These are phyloP conservation scores for Cephalotrichum gorgonifer DNA, from an alignment of 2,329 filamentous ascomycete genomes.

Conservation along the genomic window DNA sequence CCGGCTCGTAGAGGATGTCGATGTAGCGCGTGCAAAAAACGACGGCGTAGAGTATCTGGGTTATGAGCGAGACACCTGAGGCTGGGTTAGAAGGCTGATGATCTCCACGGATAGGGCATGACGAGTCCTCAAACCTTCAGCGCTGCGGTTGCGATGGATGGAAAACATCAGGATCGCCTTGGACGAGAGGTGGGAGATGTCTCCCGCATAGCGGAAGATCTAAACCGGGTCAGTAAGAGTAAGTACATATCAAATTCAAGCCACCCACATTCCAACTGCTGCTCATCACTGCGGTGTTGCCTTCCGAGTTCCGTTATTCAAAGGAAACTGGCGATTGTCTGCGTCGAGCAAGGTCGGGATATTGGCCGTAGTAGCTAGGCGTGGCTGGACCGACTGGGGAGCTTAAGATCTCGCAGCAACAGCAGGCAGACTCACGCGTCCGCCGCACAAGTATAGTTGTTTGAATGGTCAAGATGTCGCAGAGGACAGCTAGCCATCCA, in stretches of 20 bases:
- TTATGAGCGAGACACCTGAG: conserved; percentile 78
- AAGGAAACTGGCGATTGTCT: background rate
- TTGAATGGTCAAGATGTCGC: no score
- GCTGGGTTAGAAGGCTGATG: background rate
- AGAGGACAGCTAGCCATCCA: no score
- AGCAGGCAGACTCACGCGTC: no score
- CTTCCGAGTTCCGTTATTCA: background rate
- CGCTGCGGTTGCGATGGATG: conserved; percentile 79
- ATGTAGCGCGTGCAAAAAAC: conserved; percentile 85
- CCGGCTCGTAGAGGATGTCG: conserved; percentile 57
- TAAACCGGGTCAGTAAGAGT: conserved; percentile 14
- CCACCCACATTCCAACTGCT: background rate
- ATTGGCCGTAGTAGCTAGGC: background rate
- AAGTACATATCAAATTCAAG: background rate
- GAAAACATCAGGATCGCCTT: conserved; percentile 87
- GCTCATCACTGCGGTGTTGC: background rate
- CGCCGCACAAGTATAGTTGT: no score
- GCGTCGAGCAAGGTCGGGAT: background rate
- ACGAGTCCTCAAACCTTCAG: conserved; percentile 47
- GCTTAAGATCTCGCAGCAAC: no score
- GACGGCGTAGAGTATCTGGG: conserved; percentile 73
- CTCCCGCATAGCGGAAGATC: conserved; percentile 68
- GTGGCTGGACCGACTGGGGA: background rate
- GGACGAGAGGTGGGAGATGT: conserved; percentile 73
- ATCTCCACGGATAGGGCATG: background rate